Percentiles rank a stretch among this genome's conserved stretches.
These are phyloP conservation scores for Apiotrichum sp. DNA, from an alignment of 1,284 basidiomycete species.

Conservation along the genomic window DNA sequence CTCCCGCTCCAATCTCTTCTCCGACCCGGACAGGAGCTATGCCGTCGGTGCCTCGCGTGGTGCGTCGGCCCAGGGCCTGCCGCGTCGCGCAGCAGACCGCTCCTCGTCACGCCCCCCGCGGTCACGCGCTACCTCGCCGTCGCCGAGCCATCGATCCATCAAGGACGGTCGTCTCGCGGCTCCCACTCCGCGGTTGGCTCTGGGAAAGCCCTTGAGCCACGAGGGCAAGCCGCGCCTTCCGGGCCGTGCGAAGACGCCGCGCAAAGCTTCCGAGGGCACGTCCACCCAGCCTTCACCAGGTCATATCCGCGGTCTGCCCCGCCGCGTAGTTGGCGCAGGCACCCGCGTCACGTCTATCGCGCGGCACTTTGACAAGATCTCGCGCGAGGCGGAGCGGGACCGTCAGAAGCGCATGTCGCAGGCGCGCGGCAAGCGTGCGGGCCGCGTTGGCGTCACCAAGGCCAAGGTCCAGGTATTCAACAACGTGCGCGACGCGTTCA, in stretches of 20 bases:
- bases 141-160: neutral
- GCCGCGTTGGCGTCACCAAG: constrained; percentile 82
- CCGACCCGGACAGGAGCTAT: constrained; percentile 82
- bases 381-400: constrained; percentile 52
- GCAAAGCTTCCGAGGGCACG: constrained; percentile 8
- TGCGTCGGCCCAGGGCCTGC: neutral
- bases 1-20: constrained; percentile 45
- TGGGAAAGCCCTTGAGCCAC: constrained; percentile 10
- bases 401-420: constrained; percentile 48
- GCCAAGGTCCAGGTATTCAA: constrained; percentile 87
- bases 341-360: constrained; percentile 52
- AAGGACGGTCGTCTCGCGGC: constrained; percentile 7
- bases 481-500: constrained; percentile 86
- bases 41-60: constrained; percentile 63
- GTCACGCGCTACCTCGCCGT: constrained; percentile 6
- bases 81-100: neutral
- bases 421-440: constrained; percentile 76
- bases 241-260: constrained; percentile 39
- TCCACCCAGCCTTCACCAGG: neutral
- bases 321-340: constrained; percentile 27
- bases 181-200: constrained; percentile 1
- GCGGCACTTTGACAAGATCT: constrained; percentile 51
- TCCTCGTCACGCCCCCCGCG: neutral
- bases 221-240: constrained; percentile 30
- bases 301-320: constrained; percentile 12